phyloP scores from a whole-genome alignment of 2,329 filamentous ascomycete genomes.

The Talaromyces piceae region DNA sequence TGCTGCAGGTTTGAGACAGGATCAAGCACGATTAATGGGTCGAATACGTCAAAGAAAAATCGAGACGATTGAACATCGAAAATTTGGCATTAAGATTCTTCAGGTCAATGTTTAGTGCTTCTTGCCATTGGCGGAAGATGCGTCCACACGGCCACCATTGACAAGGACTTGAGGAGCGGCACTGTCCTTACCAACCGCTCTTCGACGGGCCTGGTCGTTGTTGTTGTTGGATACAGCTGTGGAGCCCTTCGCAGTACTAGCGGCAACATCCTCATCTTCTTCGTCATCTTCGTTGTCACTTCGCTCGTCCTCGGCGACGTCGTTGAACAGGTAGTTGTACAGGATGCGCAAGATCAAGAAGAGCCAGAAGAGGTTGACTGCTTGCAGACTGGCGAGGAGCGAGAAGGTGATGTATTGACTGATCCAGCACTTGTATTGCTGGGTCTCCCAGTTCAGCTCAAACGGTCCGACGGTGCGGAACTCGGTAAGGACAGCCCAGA shows the following conservation, averaged over 20 bases:
- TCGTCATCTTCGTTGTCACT: constrained; percentile 41
- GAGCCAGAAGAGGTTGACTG: constrained; percentile 42
- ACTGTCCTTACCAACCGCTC: constrained; percentile 23
- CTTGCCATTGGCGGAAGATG: neutral
- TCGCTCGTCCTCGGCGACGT: constrained; percentile 34
- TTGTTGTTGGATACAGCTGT: constrained; percentile 21
- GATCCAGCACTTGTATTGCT: constrained; percentile 44
- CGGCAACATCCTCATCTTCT: constrained; percentile 19
- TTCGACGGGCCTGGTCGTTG: constrained; percentile 16
- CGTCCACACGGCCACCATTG: constrained; percentile 31
- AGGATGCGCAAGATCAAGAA: constrained; percentile 39
- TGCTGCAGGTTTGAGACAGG: neutral
- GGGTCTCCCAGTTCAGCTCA: constrained; percentile 42
- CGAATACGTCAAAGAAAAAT: neutral
- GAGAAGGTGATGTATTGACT: constrained; percentile 41
- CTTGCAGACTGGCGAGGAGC: constrained; percentile 38
- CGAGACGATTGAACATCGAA: neutral
- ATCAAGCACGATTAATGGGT: neutral
- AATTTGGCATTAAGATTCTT: neutral
- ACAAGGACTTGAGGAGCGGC: constrained; percentile 29
- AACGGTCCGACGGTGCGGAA: constrained; percentile 43
- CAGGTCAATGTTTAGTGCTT: neutral
- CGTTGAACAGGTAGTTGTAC: constrained; percentile 35
- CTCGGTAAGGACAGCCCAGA: constrained; percentile 40
- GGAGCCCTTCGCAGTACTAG: constrained; percentile 16